Evolutionary conservation across 2,329 filamentous ascomycete species (phyloP), one percentile per base, ranked within the genome.

Genomic region (Coniochaeta prunicola): DNA sequence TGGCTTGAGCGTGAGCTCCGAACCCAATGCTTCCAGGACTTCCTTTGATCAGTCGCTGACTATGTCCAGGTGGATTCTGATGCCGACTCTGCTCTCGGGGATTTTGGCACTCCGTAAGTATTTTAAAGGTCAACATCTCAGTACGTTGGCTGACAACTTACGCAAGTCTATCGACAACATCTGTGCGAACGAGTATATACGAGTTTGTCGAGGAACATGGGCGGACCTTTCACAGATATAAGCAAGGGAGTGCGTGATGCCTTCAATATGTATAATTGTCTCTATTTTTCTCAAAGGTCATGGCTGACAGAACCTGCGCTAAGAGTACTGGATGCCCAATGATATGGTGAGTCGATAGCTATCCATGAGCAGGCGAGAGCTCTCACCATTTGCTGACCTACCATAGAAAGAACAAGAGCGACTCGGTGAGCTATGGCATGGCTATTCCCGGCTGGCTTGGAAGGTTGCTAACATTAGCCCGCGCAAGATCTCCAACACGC

Each of bases 271-370:
- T 42, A 1, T 24, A 7, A 9, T 24, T 54, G 30, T 33, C 30
- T 17, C n/a, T 26, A 6, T 26, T 17, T 34, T 15, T 57, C 17
- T 45, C 34, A 34, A 17, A 40, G 5, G 17, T 28, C 21, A 9
- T 1, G 26, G 30, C 21, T 50, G 24, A 50, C 45, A 28, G 24
- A 3, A 50, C n/a, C 6, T 26, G 13, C 31, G 6, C 31, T 12
- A 15, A 62, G 60, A 61, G 57, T 58, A 58, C n/a, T 58, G 48
- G 48, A 55, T 58, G 48, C 57, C 57, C 6, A 58, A 58, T 19
- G 57, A 58, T 19, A 30, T 24, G 33, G 48, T 58, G 48, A 48
- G 50, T 38, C 45, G 12, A 15, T 4, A 31, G 30, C 19, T 9
- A 30, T 19, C 36, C 6, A 4, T 24, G 4, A n/a, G n/a, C 9